A percentile compares a stretch with the other conserved stretches of the same genome.
phyloP scores from a whole-genome alignment of 805 yeast species.

The Suhomyces sp. region DNA sequence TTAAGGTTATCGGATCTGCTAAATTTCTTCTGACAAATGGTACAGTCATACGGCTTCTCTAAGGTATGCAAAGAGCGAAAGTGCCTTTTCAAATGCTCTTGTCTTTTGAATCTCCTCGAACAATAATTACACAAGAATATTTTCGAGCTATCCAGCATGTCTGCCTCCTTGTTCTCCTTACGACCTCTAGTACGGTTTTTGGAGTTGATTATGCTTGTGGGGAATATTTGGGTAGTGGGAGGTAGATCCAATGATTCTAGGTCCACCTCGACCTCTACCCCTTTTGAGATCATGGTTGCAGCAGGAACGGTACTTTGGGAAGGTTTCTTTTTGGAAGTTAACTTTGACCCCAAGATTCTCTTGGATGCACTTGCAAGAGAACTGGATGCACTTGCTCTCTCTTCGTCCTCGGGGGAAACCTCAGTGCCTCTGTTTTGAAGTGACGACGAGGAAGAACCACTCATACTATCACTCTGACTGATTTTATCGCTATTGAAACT shows the following conservation, averaged over 20 bases:
- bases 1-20: slow-evolving; percentile 64
- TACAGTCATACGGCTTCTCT: slow-evolving; percentile 67
- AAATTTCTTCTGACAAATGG: slow-evolving; percentile 59
- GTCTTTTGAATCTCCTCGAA: slow-evolving; percentile 64
- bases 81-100: slow-evolving; percentile 75
- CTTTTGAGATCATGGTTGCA: slow-evolving; percentile 21
- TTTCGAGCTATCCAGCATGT: slow-evolving; percentile 46
- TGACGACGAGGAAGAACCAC: slow-evolving; percentile 6
- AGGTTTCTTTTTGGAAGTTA: slow-evolving; percentile 28
- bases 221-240: slow-evolving; percentile 35
- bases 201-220: slow-evolving; percentile 30
- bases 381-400: not conserved
- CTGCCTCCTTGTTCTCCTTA: slow-evolving; percentile 60
- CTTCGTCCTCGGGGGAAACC: not conserved
- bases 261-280: slow-evolving; percentile 40
- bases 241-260: slow-evolving; percentile 39
- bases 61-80: slow-evolving; percentile 69
- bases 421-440: slow-evolving; percentile 1
- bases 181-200: slow-evolving; percentile 54
- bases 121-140: slow-evolving; percentile 64
- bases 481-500: not conserved
- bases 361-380: slow-evolving; percentile 28
- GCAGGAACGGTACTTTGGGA: slow-evolving; percentile 8
- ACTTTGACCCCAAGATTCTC: slow-evolving; percentile 38
- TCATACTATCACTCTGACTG: not conserved